Percentiles rank a stretch among this genome's conserved stretches.
Conservation (phyloP, 2,329 filamentous ascomycete species). For the Ophiocordyceps camponoti-leonardi region DNA sequence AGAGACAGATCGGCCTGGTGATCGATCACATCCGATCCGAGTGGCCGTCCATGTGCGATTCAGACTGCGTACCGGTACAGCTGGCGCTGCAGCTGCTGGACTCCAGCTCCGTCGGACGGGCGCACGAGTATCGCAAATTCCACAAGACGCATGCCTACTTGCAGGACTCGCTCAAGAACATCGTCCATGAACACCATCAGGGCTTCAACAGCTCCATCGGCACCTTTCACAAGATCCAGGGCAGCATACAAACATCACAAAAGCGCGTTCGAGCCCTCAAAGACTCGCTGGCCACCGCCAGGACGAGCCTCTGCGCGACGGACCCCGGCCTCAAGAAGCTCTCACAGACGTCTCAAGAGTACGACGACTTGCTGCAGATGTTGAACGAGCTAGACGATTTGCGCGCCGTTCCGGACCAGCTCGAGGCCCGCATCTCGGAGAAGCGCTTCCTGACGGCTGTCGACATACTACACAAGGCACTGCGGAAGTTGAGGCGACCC, state of each 20-base stretch:
- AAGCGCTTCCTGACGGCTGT: conserved; percentile 90
- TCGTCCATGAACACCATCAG: conserved; percentile 97
- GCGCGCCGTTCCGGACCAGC: conserved; percentile 72
- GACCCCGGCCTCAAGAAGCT: conserved; percentile 86
- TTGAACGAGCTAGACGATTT: conserved; percentile 76
- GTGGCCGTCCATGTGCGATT: conserved; percentile 83
- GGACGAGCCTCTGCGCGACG: conserved; percentile 63
- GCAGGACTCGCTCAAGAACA: conserved; percentile 82
- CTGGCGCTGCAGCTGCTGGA: conserved; percentile 91
- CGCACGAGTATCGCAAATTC: conserved; percentile 76
- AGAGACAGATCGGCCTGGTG: conserved; percentile 43
- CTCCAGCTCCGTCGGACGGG: conserved; percentile 78
- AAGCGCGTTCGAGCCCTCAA: conserved; percentile 68
- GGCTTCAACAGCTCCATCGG: conserved; percentile 98
- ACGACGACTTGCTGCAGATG: conserved; percentile 75
- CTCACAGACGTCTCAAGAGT: conserved; percentile 72
- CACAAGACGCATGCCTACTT: conserved; percentile 69
- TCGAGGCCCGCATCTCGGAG: conserved; percentile 89
- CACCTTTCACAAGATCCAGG: conserved; percentile 96
- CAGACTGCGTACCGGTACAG: conserved; percentile 82
- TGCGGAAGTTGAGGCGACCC: conserved; percentile 68
- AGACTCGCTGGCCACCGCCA: conserved; percentile 65
- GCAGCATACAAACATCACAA: conserved; percentile 79
- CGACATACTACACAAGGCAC: conserved; percentile 73
- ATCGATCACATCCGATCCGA: conserved; percentile 72